These are phyloP conservation scores for Stevia rebaudiana DNA, from an alignment of 140 eudicot genomes.

Conservation along the genomic window DNA sequence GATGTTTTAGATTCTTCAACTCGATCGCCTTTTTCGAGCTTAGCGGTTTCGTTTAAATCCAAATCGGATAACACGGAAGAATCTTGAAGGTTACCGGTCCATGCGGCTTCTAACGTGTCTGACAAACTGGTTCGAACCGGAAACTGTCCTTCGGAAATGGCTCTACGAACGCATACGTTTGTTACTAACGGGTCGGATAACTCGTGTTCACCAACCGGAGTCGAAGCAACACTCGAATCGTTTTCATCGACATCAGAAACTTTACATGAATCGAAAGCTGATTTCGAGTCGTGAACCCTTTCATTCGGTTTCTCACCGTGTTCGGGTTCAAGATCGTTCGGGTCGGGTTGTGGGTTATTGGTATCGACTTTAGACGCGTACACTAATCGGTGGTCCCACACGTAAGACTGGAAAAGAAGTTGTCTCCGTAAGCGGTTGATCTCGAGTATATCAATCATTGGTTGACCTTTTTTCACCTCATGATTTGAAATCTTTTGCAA, in stretches of 20 bases:
- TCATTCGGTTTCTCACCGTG: conserved; percentile 33
- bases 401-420: conserved; percentile 68
- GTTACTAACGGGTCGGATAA: conserved; percentile 30
- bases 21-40: conserved; percentile 39
- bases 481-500: conserved; percentile 44
- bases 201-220: conserved; percentile 23
- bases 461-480: conserved; percentile 53
- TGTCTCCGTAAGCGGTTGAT: conserved; percentile 73
- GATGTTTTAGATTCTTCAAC: conserved; percentile 37
- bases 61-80: conserved; percentile 22
- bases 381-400: conserved; percentile 87
- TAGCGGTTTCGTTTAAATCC: conserved; percentile 34
- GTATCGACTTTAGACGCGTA: conserved; percentile 48
- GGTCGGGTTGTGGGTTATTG: conserved; percentile 30
- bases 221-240: conserved; percentile 13
- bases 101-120: conserved; percentile 89
- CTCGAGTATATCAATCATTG: conserved; percentile 67
- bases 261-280: conserved; percentile 27
- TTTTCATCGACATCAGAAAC: conserved; percentile 26
- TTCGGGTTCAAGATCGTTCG: conserved; percentile 16
- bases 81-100: conserved; percentile 71
- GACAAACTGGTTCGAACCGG: conserved; percentile 54
- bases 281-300: conserved; percentile 23
- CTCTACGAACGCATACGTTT: conserved; percentile 40
- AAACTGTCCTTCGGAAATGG: conserved; percentile 60